These are phyloP conservation scores for Lepraria neglecta DNA, from an alignment of 495 filamentous ascomycete species.

Conservation along the genomic window DNA sequence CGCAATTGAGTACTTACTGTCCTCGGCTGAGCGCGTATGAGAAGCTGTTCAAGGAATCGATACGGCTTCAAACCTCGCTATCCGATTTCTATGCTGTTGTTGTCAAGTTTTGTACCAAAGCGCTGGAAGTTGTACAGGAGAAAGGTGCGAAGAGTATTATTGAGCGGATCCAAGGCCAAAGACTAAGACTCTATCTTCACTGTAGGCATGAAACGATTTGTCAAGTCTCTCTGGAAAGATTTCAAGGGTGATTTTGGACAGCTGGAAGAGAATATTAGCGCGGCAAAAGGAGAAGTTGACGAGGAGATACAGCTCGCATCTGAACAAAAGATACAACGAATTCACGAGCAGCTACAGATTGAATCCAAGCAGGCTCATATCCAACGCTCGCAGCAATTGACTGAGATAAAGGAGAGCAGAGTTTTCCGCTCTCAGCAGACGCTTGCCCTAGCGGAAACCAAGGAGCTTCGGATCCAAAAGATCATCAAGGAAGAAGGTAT, in stretches of 20 bases:
- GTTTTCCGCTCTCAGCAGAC: neutral
- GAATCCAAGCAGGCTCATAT: neutral
- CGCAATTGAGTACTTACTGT: neutral
- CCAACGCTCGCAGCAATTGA: neutral
- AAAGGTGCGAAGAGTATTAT: neutral
- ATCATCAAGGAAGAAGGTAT: constrained; percentile 7
- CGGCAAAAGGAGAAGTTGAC: neutral
- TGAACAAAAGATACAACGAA: neutral
- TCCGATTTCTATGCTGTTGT: constrained; percentile 1
- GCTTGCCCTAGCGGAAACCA: neutral
- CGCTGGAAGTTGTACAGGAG: neutral
- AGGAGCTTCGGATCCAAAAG: constrained; percentile 8
- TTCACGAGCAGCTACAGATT: neutral
- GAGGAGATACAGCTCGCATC: neutral
- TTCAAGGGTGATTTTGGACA: neutral
- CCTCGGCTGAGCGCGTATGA: neutral
- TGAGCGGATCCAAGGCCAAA: neutral
- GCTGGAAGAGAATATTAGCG: neutral
- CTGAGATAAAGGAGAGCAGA: neutral
- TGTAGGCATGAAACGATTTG: neutral
- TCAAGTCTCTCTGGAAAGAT: neutral
- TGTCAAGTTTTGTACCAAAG: neutral
- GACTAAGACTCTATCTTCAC: neutral
- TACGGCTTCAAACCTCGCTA: neutral
- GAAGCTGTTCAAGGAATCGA: neutral